Conservation (phyloP, 2,329 filamentous ascomycete genomes). For the Diatrype stigma region DNA sequence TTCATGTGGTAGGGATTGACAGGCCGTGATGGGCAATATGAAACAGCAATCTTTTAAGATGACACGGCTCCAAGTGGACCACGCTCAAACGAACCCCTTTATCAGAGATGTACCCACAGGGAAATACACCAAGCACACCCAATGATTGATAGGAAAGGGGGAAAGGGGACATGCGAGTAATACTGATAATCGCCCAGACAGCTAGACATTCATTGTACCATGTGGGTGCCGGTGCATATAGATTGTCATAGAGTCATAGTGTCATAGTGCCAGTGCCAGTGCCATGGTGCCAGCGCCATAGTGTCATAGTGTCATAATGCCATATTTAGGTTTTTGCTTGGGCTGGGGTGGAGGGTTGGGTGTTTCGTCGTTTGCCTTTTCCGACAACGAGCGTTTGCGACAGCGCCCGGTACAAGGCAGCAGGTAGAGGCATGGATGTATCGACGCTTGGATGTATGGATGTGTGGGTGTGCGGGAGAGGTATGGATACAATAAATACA, state of each 20-base stretch:
- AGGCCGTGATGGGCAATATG: conserved; percentile 36
- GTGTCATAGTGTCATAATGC: too few species aligned
- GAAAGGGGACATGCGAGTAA: too few species aligned
- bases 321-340: not conserved
- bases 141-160: not conserved
- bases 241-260: too few species aligned
- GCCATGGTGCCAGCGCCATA: too few species aligned
- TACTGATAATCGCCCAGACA: too few species aligned
- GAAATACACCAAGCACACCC: not conserved
- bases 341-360: not conserved
- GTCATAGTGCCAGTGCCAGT: too few species aligned
- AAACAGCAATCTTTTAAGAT: conserved; percentile 44
- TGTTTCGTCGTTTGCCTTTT: not conserved
- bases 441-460: too few species aligned
- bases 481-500: not conserved
- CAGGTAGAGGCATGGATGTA: too few species aligned
- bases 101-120: not conserved
- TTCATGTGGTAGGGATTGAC: conserved; percentile 6
- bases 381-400: not conserved
- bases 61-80: conserved; percentile 41
- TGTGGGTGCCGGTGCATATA: too few species aligned
- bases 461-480: not conserved
- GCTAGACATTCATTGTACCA: too few species aligned
- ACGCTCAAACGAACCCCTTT: conserved; percentile 6
- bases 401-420: too few species aligned